phyloP scores from a whole-genome alignment of 1,284 basidiomycete species.

The Agroathelia rolfsii region DNA sequence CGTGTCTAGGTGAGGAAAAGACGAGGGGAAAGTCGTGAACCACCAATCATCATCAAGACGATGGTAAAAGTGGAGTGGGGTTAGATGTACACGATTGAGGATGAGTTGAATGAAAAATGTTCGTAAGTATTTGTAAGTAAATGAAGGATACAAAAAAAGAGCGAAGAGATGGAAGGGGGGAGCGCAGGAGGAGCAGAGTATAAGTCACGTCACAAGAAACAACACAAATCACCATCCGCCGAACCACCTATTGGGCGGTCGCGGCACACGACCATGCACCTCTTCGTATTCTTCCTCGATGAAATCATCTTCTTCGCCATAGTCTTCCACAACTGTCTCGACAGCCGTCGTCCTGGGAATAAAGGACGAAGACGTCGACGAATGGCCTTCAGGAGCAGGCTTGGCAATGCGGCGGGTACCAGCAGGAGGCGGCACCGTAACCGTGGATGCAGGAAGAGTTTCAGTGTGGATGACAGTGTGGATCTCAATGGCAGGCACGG shows the following conservation, averaged over 20 bases:
- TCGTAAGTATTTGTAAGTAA: too few species aligned
- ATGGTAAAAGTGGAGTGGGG: conserved; percentile 6
- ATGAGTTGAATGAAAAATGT: conserved; percentile 5
- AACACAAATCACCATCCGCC: conserved; percentile 8
- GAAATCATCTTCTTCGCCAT: conserved; percentile 20
- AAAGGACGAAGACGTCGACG: conserved; percentile 37
- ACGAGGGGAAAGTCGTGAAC: conserved; percentile 14
- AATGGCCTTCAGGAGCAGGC: conserved; percentile 55
- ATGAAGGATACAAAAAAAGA: too few species aligned
- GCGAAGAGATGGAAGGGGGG: conserved; percentile 6
- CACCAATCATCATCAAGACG: conserved; percentile 15
- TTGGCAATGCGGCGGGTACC: conserved; percentile 67
- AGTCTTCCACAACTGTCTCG: conserved; percentile 54
- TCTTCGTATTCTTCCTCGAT: conserved; percentile 16
- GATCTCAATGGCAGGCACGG: conserved; percentile 57
- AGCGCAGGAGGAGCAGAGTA: conserved; percentile 2
- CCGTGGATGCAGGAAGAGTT: conserved; percentile 39
- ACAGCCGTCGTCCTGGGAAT: conserved; percentile 58
- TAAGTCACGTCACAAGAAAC: conserved; percentile 1
- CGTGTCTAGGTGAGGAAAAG: conserved; percentile 12
- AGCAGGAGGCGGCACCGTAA: conserved; percentile 64
- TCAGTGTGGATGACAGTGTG: conserved; percentile 53
- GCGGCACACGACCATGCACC: conserved; percentile 2
- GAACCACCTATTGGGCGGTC: conserved; percentile 7
- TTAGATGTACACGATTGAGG: conserved; percentile 10